Evolutionary conservation across 169 alveolate species (phyloP).

Genomic region (Cryptosporidium parvum): DNA sequence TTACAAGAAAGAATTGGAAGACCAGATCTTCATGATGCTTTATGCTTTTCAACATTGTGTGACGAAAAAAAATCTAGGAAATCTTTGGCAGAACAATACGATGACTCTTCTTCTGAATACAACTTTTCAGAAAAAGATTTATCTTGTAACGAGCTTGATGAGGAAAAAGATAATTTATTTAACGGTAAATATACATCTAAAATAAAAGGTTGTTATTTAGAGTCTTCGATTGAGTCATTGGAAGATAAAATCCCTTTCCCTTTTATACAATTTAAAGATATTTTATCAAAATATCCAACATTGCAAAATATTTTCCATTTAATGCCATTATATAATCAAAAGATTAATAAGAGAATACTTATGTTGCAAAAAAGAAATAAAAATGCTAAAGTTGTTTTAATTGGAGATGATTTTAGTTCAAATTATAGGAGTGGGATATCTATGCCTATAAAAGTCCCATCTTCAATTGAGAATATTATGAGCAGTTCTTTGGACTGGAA

Average conservation of each 20-base stretch:
- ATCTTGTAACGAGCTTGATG: conserved; percentile 21
- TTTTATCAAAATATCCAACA: conserved; percentile 9
- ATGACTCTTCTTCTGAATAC: conserved; percentile 62
- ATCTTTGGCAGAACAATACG: conserved; percentile 55
- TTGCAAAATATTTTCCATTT: conserved; percentile 28
- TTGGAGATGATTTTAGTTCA: conserved; percentile 64
- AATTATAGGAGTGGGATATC: conserved; percentile 65
- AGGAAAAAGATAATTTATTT: conserved; percentile 29
- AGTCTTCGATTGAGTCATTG: conserved; percentile 42
- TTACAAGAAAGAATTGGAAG: conserved; percentile 58
- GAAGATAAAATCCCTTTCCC: conserved; percentile 51
- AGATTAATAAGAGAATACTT: conserved; percentile 20
- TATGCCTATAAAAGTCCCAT: conserved; percentile 40
- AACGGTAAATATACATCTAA: conserved; percentile 45
- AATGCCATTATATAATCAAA: conserved; percentile 53
- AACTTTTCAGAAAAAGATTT: conserved; percentile 16
- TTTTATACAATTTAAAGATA: conserved; percentile 61
- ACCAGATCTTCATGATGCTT: conserved; percentile 42
- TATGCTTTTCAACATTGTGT: conserved; percentile 37
- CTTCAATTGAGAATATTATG: conserved; percentile 27
- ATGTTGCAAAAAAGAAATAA: conserved; percentile 32
- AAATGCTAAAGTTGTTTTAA: conserved; percentile 27
- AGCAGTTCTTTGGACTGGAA: conserved; percentile 51
- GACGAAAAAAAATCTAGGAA: neutral
- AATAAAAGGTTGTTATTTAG: conserved; percentile 61